Conservation (phyloP, 2,329 filamentous ascomycete species). For the Elsinoe ampelina region DNA sequence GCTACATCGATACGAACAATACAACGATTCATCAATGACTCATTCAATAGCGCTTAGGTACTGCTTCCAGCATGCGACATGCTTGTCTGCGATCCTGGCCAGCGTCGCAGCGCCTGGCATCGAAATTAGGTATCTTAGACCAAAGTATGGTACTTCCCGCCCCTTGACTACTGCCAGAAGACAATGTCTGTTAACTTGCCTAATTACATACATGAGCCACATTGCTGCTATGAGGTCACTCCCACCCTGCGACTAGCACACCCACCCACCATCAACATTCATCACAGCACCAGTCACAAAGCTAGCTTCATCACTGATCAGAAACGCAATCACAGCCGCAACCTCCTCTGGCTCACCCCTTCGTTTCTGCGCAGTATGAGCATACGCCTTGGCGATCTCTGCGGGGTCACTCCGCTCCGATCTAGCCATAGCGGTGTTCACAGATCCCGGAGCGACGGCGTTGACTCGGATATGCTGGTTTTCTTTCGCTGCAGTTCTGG, state of each 20-base stretch:
- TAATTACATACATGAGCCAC: no score
- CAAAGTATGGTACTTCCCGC: no score
- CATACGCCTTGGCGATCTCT: not conserved
- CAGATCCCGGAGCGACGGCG: conserved; percentile 10
- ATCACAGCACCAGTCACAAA: conserved; percentile 40
- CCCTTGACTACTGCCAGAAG: no score
- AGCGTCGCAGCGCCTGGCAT: no score
- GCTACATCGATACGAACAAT: no score
- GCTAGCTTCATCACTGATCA: conserved; percentile 37
- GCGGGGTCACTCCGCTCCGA: not conserved
- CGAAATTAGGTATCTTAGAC: no score
- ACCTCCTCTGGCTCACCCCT: conserved; percentile 26
- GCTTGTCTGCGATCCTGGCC: no score
- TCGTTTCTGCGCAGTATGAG: conserved; percentile 16
- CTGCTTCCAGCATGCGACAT: no score
- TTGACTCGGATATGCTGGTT: conserved; percentile 20
- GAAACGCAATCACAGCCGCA: conserved; percentile 39
- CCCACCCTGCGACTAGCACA: conserved; percentile 15
- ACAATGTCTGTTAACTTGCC: no score
- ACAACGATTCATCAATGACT: no score
- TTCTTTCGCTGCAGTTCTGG: conserved; percentile 18
- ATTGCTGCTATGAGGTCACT: no score
- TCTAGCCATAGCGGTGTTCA: conserved; percentile 6
- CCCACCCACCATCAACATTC: conserved; percentile 39
- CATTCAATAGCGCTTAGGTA: no score